Evolutionary conservation across 306 rosid species (phyloP).

Genomic region (Glycyrrhiza uralensis): DNA sequence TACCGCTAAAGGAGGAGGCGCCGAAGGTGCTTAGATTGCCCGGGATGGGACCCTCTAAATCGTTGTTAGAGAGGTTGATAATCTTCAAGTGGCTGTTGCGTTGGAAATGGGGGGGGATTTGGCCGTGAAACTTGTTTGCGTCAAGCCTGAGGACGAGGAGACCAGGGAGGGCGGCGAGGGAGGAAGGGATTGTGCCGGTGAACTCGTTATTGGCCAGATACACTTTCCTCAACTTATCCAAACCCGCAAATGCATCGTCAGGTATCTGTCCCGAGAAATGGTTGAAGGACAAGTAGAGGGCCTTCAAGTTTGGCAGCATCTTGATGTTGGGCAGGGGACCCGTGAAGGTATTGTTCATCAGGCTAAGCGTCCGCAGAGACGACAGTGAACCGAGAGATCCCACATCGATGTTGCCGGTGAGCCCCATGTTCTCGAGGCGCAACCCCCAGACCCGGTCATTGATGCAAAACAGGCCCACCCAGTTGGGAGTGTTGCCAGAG

Average conservation of each 20-base stretch:
- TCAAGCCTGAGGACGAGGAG: constrained; percentile 55
- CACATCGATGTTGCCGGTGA: constrained; percentile 53
- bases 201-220: constrained; percentile 56
- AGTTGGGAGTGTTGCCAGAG: constrained; percentile 32
- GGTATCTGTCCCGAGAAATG: constrained; percentile 73
- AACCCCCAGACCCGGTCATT: constrained; percentile 57
- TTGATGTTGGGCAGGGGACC: constrained; percentile 63
- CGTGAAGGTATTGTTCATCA: constrained; percentile 75
- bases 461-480: constrained; percentile 67
- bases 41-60: constrained; percentile 74
- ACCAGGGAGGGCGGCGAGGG: constrained; percentile 51
- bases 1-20: constrained; percentile 50
- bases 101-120: constrained; percentile 56
- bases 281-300: constrained; percentile 60
- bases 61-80: constrained; percentile 59
- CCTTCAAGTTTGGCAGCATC: constrained; percentile 37
- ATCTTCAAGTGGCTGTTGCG: constrained; percentile 25
- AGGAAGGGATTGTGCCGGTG: constrained; percentile 65
- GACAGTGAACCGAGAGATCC: constrained; percentile 38
- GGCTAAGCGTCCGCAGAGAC: constrained; percentile 44
- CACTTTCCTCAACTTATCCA: constrained; percentile 53
- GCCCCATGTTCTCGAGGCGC: constrained; percentile 61
- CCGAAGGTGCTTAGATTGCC: constrained; percentile 36
- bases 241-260: constrained; percentile 50
- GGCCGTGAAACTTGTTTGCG: constrained; percentile 72